Evolutionary conservation across 768 basidiomycete genomes (phyloP).

Genomic region (Amanita thiersii): DNA sequence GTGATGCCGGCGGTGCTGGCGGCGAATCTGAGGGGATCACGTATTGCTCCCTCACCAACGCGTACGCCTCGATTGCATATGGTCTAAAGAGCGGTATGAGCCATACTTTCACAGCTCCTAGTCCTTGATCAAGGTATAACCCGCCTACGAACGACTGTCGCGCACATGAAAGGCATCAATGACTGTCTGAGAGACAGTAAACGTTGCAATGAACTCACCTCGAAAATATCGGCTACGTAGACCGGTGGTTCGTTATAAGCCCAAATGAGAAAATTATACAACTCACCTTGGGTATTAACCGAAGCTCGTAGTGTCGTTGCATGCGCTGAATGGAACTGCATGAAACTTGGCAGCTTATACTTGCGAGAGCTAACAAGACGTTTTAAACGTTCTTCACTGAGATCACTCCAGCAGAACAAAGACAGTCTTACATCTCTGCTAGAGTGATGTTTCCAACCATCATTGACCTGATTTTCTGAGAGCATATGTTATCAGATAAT

Average conservation of each 20-base stretch:
- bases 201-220: conserved; percentile 34
- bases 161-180: conserved; percentile 1
- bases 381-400: background rate
- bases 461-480: conserved; percentile 70
- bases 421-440: conserved; percentile 49
- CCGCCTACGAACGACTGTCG: conserved; percentile 73
- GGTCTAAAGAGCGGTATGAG: conserved; percentile 54
- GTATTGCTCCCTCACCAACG: conserved; percentile 55
- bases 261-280: conserved; percentile 5
- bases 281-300: conserved; percentile 60
- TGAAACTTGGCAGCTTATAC: conserved; percentile 54
- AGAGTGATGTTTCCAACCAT: conserved; percentile 70
- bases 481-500: no score
- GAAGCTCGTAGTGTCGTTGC: conserved; percentile 65
- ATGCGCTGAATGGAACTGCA: conserved; percentile 66
- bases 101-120: conserved; percentile 50
- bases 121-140: conserved; percentile 62
- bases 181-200: background rate
- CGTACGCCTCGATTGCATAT: conserved; percentile 55
- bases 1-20: conserved; percentile 1
- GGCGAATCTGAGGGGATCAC: conserved; percentile 42
- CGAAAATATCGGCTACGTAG: conserved; percentile 64
- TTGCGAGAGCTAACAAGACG: conserved; percentile 40
- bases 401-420: background rate
- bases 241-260: conserved; percentile 3